Evolutionary conservation across 2,329 filamentous ascomycete species (phyloP).

Genomic region (Cercospora janseana): DNA sequence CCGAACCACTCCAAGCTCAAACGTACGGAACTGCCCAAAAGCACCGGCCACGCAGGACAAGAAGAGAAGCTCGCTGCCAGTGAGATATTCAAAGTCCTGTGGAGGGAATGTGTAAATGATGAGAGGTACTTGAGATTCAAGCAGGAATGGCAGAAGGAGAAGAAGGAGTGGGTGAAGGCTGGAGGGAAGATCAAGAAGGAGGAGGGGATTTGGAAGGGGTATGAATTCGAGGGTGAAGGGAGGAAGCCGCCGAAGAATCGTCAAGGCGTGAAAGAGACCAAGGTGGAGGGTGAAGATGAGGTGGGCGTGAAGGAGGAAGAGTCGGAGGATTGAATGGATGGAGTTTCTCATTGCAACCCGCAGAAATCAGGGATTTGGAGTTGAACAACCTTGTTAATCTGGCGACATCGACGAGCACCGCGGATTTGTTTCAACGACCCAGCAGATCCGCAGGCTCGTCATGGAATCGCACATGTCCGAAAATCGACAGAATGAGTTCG

Average conservation of each 20-base stretch:
- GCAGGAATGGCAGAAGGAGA: constrained; percentile 49
- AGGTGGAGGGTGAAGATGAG: not conserved
- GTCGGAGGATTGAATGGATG: not conserved
- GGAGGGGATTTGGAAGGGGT: constrained; percentile 11
- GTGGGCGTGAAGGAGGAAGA: not conserved
- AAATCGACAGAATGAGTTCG: no score
- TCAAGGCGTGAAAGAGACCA: not conserved
- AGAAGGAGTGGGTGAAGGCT: constrained; percentile 43
- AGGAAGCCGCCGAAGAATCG: not conserved
- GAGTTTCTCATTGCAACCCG: no score
- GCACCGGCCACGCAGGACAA: constrained; percentile 46
- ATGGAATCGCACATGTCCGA: no score
- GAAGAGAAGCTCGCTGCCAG: constrained; percentile 53
- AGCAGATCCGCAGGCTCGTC: no score
- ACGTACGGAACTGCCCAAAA: constrained; percentile 44
- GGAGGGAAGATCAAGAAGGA: constrained; percentile 20
- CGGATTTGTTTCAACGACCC: no score
- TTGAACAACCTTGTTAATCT: no score
- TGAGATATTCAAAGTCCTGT: constrained; percentile 50
- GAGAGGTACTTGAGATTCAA: constrained; percentile 49
- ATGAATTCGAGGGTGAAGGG: not conserved
- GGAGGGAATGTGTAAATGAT: constrained; percentile 48
- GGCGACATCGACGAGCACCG: no score
- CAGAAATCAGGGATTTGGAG: no score
- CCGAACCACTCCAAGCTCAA: constrained; percentile 8